phyloP scores from a whole-genome alignment of 179 eudicot genomes.

The Drosera spatulata region DNA sequence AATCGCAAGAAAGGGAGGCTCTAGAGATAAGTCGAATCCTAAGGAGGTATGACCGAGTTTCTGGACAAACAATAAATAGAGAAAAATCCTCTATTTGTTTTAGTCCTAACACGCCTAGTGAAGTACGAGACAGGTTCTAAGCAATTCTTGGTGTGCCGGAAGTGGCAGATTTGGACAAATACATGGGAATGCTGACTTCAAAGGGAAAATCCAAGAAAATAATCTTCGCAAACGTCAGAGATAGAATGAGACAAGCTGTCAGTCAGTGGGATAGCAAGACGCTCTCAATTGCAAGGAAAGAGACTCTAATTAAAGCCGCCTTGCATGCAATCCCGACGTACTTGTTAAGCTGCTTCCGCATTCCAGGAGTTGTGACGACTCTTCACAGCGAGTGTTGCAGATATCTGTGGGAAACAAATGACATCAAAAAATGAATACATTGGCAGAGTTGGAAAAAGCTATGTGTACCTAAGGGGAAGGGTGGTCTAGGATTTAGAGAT shows the following conservation, averaged over 20 bases:
- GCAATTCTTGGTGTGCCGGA: no score
- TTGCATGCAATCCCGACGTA: neutral
- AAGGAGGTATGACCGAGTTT: no score
- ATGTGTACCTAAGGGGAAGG: neutral
- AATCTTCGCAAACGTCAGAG: neutral
- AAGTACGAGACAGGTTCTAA: no score
- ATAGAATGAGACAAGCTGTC: neutral
- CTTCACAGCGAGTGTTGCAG: neutral
- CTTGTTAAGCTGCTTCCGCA: neutral
- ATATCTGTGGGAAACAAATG: neutral
- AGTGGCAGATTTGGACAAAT: no score
- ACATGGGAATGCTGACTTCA: neutral
- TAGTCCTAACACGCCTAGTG: no score
- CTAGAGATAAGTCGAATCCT: no score
- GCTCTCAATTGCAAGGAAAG: neutral
- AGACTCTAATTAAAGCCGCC: neutral
- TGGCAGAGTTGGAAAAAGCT: neutral
- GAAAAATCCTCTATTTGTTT: no score
- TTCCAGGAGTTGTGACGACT: neutral
- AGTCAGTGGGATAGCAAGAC: neutral
- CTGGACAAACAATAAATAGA: no score
- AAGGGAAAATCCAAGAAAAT: neutral
- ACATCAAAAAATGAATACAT: no score
- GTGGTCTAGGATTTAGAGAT: neutral
- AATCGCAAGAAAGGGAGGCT: no score